Evolutionary conservation across 495 filamentous ascomycete genomes (phyloP), one percentile per base, ranked within the genome.

Genomic region (Xylaria longipes): DNA sequence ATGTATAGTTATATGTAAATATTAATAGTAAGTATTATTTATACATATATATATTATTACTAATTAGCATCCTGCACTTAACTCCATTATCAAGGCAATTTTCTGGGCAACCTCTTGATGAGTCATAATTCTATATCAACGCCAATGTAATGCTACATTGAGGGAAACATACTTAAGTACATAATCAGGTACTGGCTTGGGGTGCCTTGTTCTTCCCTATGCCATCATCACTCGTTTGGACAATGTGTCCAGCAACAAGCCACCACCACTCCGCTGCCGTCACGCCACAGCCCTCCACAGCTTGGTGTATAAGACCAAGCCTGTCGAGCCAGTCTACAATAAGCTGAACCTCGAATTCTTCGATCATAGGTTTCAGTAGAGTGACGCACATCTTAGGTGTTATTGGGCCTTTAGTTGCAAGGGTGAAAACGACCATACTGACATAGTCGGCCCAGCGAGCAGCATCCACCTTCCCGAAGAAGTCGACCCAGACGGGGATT

Each of bases 401-500:
- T 65, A 90, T 82, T 0, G 90, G 88, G 1, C 91, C 87, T 29
- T 91, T 82, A 6, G 86, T 84, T 1, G 89, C 88, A 17, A 94
- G 68, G 50, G 86, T 85, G 25, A 89, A 83, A 11, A 90, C 71
- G 15, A 93, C 82, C 25, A 88, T 86, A 11, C 84, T 85, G 15
- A 93, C 78, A 9, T 88, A 86, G 74, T 87, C 81, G 3, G 89
- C 81, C 94, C 94, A 97, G 48, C 91, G 81, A 7, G 84, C 80
- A 3, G 70, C 73, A 45, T 92, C 85, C 15, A 94, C 79, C 11
- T 86, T 79, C 1, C 87, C 89, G 63, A 93, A 88, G 58, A 97
- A 91, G 78, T 94, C 93, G 71, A 88, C 88, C 94, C 94, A 97
- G 33, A 94, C 80, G 0, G 94, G 94, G 25, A 93, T 74, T 77